Percentiles rank a stretch among this genome's conserved stretches.
phyloP scores from a whole-genome alignment of 495 filamentous ascomycete genomes.

The Lepidopterella palustris region DNA sequence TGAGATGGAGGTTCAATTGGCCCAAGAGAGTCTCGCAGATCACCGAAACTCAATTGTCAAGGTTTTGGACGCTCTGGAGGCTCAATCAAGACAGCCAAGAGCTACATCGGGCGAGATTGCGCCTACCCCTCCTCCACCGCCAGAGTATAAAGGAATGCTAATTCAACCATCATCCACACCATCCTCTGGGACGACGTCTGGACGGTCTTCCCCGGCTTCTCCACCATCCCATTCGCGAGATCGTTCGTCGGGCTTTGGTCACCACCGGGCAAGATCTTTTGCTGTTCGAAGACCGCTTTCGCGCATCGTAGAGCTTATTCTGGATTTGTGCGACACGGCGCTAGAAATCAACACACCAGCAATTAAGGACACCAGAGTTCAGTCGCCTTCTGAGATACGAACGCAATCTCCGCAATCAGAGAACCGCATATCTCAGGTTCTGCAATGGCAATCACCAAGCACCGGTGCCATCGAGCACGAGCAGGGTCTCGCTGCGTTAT shows the following conservation, averaged over 20 bases:
- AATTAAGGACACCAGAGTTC: constrained; percentile 70
- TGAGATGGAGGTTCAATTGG: constrained; percentile 94
- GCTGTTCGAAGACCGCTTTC: constrained; percentile 81
- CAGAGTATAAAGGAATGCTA: constrained; percentile 84
- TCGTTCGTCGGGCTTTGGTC: constrained; percentile 65
- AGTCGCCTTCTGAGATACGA: constrained; percentile 60
- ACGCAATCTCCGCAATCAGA: constrained; percentile 95
- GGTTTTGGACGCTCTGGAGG: constrained; percentile 85
- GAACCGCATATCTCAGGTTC: constrained; percentile 80
- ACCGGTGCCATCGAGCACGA: constrained; percentile 91
- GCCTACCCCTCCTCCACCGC: constrained; percentile 46
- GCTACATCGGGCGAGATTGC: constrained; percentile 52
- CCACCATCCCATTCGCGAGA: constrained; percentile 69
- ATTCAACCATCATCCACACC: constrained; percentile 68
- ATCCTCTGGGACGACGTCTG: constrained; percentile 56
- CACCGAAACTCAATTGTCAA: constrained; percentile 95
- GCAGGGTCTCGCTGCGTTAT: constrained; percentile 79
- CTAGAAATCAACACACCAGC: constrained; percentile 90
- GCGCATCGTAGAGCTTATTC: constrained; percentile 85
- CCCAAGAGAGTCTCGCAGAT: constrained; percentile 87
- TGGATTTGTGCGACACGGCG: constrained; percentile 93
- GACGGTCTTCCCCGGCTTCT: constrained; percentile 60
- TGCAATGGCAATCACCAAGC: constrained; percentile 91
- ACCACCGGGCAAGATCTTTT: constrained; percentile 72
- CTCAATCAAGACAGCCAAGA: constrained; percentile 59